Conservation (phyloP, 2,329 filamentous ascomycete species). For the Plenodomus tracheiphilus region DNA sequence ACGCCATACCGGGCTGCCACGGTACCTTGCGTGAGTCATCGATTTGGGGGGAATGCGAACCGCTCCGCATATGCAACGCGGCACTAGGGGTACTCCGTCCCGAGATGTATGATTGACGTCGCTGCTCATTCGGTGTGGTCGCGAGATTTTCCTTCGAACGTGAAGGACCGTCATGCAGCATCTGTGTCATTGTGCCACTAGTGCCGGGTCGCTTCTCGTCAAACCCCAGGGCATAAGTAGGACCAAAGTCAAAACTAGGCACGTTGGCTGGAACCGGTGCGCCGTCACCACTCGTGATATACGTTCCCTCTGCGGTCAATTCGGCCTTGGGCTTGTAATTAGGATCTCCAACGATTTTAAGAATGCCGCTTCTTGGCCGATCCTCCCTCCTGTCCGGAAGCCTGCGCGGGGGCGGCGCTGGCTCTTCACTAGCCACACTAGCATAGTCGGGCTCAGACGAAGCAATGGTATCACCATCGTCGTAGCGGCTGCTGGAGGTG, state of each 20-base stretch:
- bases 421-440: slow-evolving; percentile 58
- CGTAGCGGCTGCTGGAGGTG: slow-evolving; percentile 57
- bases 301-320: slow-evolving; percentile 51
- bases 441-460: slow-evolving; percentile 77
- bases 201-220: slow-evolving; percentile 59
- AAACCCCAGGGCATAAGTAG: slow-evolving; percentile 71
- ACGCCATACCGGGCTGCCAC: slow-evolving; percentile 75
- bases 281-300: slow-evolving; percentile 36
- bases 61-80: slow-evolving; percentile 48
- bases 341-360: slow-evolving; percentile 72
- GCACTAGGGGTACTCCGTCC: slow-evolving; percentile 44
- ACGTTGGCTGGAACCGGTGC: slow-evolving; percentile 55
- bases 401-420: slow-evolving; percentile 40
- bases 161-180: slow-evolving; percentile 31
- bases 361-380: slow-evolving; percentile 74
- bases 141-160: slow-evolving; percentile 41
- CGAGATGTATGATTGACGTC: slow-evolving; percentile 32
- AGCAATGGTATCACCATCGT: slow-evolving; percentile 63
- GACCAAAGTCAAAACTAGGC: slow-evolving; percentile 82
- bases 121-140: slow-evolving; percentile 30
- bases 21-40: slow-evolving; percentile 68
- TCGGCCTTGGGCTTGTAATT: slow-evolving; percentile 48
- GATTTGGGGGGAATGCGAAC: slow-evolving; percentile 42
- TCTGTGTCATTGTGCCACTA: slow-evolving; percentile 55
- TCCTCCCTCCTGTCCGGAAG: slow-evolving; percentile 60